Percentiles rank a stretch among this genome's conserved stretches.
Evolutionary conservation across 148 eudicot genomes (phyloP).

Genomic region (Rhododendron ferrugineum): DNA sequence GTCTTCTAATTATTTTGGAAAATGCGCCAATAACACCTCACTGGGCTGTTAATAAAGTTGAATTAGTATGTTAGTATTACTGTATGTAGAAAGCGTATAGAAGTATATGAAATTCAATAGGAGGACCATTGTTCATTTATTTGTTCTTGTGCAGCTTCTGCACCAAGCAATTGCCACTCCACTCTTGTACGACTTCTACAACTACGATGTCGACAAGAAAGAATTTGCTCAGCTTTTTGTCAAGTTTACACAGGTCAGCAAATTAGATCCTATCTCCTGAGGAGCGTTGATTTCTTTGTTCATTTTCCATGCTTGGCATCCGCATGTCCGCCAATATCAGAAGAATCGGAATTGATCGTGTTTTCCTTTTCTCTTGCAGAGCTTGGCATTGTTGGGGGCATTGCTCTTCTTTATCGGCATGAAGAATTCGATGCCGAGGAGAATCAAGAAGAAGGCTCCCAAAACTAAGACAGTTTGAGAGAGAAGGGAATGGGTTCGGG

Average conservation of each 20-base stretch:
- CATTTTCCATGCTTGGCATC: neutral
- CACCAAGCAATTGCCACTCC: constrained; percentile 75
- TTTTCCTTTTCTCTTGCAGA: constrained; percentile 31
- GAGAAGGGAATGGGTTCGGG: neutral
- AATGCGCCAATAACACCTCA: neutral
- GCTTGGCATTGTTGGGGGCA: constrained; percentile 76
- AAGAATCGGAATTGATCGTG: neutral
- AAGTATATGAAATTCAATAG: neutral
- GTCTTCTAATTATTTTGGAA: neutral
- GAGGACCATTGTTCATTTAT: neutral
- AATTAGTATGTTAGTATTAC: neutral
- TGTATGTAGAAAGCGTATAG: too few relatives aligned
- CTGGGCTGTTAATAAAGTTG: neutral
- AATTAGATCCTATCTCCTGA: neutral
- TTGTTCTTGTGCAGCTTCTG: constrained; percentile 39
- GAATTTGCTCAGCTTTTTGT: constrained; percentile 61
- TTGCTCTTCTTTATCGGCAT: constrained; percentile 74
- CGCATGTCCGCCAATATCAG: neutral
- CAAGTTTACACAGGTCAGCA: constrained; percentile 71
- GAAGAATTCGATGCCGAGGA: constrained; percentile 75
- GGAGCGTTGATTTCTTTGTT: neutral
- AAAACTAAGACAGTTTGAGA: constrained; percentile 43
- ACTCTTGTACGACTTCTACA: constrained; percentile 88
- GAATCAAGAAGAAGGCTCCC: constrained; percentile 44
- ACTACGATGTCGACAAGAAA: constrained; percentile 67